Evolutionary conservation across 2,329 filamentous ascomycete species (phyloP), one percentile per base, ranked within the genome.

Genomic region (Cordyceps javanica): DNA sequence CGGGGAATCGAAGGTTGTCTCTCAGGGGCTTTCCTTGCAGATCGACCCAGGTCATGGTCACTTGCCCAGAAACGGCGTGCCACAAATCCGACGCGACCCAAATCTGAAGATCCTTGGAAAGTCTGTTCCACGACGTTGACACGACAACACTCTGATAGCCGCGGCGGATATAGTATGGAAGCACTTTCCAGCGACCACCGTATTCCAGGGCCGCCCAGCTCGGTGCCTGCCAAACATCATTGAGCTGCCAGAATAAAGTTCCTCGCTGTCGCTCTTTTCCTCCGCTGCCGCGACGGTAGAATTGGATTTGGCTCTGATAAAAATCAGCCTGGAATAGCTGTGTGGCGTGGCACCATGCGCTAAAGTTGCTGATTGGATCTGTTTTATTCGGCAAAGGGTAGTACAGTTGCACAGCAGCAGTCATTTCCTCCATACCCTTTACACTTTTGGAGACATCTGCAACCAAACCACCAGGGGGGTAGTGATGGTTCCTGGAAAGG

Each of bases 161-260:
- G 57, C 86, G 81, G 58, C 78, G 80, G 3, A 79, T 77, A 1
- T 76, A 71, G 58, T 86, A 82, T 59, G 86, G 82, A 19, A 86
- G 67, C 0, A 84, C 75, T 65, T 87, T 86, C 82, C 82, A 86
- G 1, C 83, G 72, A 0, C 82, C 82, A 51, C 81, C 79, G 60
- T 85, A 85, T 65, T 87, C 83, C 34, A 86, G 80, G 0, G 81
- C 79, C 0, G 83, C 81, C 83, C 83, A 87, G 0, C 81, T 84
- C 0, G 83, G 82, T 1, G 82, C 82, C 61, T 83, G 81, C 82
- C 82, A 85, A 59, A 84, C 79, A 63, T 87, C 83, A 62, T 87
- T 82, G 1, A 87, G 72, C 64, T 87, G 83, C 84, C 83, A 87
- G 66, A 86, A 86, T 5, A 87, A 65, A 11, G 75, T 77, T 0